Evolutionary conservation across 2,329 filamentous ascomycete species (phyloP).

Genomic region (Ilyonectria sp.): DNA sequence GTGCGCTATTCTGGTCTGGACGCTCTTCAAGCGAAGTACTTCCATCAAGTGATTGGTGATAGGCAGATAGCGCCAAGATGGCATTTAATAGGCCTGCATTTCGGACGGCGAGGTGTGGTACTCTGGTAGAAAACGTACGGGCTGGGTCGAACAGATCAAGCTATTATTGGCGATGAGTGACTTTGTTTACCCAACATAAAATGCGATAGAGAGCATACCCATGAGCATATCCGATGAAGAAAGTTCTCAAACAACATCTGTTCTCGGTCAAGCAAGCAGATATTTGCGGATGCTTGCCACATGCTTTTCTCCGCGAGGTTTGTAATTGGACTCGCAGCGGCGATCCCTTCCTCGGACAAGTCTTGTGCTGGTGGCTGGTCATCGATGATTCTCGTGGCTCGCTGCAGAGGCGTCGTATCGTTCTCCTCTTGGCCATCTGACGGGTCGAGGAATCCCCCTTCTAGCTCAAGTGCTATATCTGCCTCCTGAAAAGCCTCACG

Average conservation of each 20-base stretch:
- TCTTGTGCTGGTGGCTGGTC: conserved; percentile 13
- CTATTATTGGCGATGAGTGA: conserved; percentile 12
- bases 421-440: conserved; percentile 18
- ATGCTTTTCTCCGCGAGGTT: conserved; percentile 35
- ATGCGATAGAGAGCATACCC: conserved; percentile 30
- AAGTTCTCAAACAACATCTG: conserved; percentile 45
- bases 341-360: background rate
- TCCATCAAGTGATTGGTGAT: conserved; percentile 36
- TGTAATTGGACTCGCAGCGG: background rate
- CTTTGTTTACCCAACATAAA: background rate
- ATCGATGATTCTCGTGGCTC: conserved; percentile 41
- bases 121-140: conserved; percentile 39
- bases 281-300: conserved; percentile 42
- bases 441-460: conserved; percentile 30
- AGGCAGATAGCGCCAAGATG: conserved; percentile 66
- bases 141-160: conserved; percentile 45
- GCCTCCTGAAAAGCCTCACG: conserved; percentile 9
- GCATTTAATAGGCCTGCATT: conserved; percentile 72
- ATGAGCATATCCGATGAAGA: conserved; percentile 44
- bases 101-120: conserved; percentile 40
- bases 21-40: background rate
- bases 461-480: background rate
- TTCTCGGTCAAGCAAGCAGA: conserved; percentile 40
- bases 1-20: conserved; percentile 42
- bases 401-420: conserved; percentile 34